These are phyloP conservation scores for Tremellales sp. DNA, from an alignment of 1,284 basidiomycete genomes.

Conservation along the genomic window DNA sequence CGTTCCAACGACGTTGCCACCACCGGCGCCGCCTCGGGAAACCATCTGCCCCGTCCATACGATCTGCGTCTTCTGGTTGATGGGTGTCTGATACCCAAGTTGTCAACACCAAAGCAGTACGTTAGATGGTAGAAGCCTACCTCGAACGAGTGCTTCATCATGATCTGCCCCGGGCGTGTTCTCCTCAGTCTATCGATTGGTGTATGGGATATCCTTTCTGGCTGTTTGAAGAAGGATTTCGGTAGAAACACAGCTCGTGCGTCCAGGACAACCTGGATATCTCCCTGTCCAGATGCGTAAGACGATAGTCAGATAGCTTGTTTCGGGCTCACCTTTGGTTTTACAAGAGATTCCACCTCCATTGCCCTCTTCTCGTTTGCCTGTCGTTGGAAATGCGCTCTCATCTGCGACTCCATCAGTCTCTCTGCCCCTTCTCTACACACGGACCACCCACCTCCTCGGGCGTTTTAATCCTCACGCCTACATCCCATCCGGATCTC, in stretches of 20 bases:
- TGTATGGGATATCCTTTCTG: conserved; percentile 32
- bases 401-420: conserved; percentile 25
- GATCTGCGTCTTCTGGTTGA: conserved; percentile 38
- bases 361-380: conserved; percentile 46
- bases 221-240: conserved; percentile 29
- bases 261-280: conserved; percentile 42
- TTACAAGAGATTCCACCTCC: conserved; percentile 52
- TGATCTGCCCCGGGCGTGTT: conserved; percentile 33
- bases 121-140: conserved; percentile 2
- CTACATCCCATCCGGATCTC: conserved; percentile 51
- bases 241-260: conserved; percentile 44
- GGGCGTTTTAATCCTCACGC: conserved; percentile 47
- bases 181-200: conserved; percentile 31
- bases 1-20: conserved; percentile 52
- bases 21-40: conserved; percentile 46
- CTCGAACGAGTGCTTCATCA: conserved; percentile 49
- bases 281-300: too few species aligned
- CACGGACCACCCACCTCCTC: conserved; percentile 42
- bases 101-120: background rate
- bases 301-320: too few species aligned
- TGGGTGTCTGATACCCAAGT: conserved; percentile 18
- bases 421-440: background rate
- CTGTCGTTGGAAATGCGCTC: conserved; percentile 50
- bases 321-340: too few species aligned
- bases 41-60: conserved; percentile 48